Evolutionary conservation across 1,284 basidiomycete species (phyloP).

Genomic region (Sutorius eximius): DNA sequence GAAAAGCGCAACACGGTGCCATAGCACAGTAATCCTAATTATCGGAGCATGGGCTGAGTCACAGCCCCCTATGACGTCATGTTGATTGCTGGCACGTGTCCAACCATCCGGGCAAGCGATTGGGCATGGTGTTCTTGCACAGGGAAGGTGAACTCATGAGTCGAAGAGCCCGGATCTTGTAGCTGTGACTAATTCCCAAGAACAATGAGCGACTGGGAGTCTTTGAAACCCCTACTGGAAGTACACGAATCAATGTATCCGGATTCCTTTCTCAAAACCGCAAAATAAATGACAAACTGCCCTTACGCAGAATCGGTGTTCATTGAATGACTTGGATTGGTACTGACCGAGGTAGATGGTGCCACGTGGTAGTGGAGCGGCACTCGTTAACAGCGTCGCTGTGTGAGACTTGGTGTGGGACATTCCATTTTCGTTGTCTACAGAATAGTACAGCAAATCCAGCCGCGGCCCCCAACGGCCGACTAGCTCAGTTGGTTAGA

Average conservation of each 20-base stretch:
- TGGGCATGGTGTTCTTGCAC: neutral
- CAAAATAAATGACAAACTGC: neutral
- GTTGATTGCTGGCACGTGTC: too few relatives aligned
- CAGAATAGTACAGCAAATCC: neutral
- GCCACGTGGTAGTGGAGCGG: neutral
- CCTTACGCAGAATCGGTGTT: neutral
- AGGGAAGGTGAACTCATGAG: neutral
- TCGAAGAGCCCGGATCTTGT: neutral
- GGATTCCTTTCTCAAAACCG: neutral
- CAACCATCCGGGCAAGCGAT: too few relatives aligned
- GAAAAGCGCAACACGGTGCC: neutral
- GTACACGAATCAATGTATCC: neutral
- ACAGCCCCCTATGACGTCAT: neutral
- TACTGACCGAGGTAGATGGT: neutral
- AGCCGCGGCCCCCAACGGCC: conserved; percentile 7
- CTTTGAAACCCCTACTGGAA: neutral
- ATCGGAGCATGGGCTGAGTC: neutral
- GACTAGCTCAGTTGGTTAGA: conserved; percentile 35
- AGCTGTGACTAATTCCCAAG: neutral
- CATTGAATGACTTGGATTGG: neutral
- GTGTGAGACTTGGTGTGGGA: too few relatives aligned
- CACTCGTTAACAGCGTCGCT: neutral
- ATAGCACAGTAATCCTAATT: neutral
- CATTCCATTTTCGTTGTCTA: neutral
- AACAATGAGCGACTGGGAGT: neutral